Conservation (phyloP, 257 asterid genomes). For the Lycium ferocissimum region DNA sequence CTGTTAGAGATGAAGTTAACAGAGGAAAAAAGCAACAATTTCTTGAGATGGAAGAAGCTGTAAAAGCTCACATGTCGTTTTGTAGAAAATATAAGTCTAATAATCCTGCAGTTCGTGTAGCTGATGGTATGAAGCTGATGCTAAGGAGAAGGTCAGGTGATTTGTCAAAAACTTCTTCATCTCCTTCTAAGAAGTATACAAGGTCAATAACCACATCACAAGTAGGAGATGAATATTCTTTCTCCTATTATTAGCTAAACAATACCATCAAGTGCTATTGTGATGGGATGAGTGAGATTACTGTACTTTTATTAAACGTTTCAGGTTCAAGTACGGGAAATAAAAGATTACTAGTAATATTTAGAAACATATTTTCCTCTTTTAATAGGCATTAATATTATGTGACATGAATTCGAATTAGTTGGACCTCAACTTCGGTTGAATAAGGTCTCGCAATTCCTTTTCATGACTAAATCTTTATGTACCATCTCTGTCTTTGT, state of each 20-base stretch:
- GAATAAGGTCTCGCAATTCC: background rate
- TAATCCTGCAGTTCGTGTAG: conserved; percentile 76
- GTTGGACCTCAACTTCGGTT: background rate
- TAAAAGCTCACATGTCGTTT: conserved; percentile 86
- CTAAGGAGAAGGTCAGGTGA: conserved; percentile 67
- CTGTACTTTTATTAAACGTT: background rate
- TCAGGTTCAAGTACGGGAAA: background rate
- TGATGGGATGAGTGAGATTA: too few species aligned
- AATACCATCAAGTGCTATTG: too few species aligned
- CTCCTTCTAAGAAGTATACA: conserved; percentile 55
- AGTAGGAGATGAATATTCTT: conserved; percentile 38
- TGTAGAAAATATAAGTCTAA: conserved; percentile 72
- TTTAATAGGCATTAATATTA: background rate
- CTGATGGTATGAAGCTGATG: conserved; percentile 94
- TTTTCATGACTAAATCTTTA: conserved; percentile 15
- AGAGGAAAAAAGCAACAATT: conserved; percentile 51
- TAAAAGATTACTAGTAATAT: background rate
- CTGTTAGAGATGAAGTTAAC: conserved; percentile 75
- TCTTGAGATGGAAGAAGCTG: conserved; percentile 67
- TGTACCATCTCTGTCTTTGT: conserved; percentile 40
- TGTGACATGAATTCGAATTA: conserved; percentile 6
- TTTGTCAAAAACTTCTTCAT: conserved; percentile 31
- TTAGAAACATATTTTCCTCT: background rate
- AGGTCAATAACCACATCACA: conserved; percentile 57
- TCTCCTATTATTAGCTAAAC: conserved; percentile 46